Evolutionary conservation across 78 protist species (phyloP).

Genomic region (Planoprotostelium fungivorum): DNA sequence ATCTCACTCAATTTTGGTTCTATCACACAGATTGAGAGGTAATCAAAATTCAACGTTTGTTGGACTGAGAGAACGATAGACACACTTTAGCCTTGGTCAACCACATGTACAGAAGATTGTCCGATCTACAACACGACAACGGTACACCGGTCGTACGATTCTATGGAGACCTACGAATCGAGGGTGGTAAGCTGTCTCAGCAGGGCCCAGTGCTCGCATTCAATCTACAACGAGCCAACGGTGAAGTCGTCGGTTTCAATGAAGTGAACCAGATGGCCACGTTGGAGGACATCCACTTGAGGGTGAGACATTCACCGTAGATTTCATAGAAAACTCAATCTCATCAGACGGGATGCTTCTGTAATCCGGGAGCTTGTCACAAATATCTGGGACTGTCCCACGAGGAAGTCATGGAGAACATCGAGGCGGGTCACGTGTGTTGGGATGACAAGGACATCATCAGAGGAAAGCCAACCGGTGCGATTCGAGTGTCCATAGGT

Average conservation of each 20-base stretch:
- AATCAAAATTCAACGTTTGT: neutral
- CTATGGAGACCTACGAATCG: slow-evolving; percentile 27
- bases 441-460: slow-evolving; percentile 75
- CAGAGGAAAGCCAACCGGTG: slow-evolving; percentile 73
- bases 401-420: slow-evolving; percentile 35
- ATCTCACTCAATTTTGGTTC: neutral
- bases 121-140: slow-evolving; percentile 11
- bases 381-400: slow-evolving; percentile 21
- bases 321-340: neutral
- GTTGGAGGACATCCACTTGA: slow-evolving; percentile 28
- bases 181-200: neutral
- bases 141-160: slow-evolving; percentile 25
- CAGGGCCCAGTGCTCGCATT: slow-evolving; percentile 72
- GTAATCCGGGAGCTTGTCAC: slow-evolving; percentile 92
- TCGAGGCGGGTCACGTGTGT: slow-evolving; percentile 71
- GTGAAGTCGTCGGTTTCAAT: slow-evolving; percentile 47
- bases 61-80: neutral
- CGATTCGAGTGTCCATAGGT: slow-evolving; percentile 69
- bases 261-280: slow-evolving; percentile 62
- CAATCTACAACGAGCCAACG: slow-evolving; percentile 37
- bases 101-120: slow-evolving; percentile 12
- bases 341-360: slow-evolving; percentile 73
- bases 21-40: neutral
- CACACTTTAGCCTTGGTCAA: slow-evolving; percentile 34
- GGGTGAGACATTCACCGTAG: neutral